Base-by-base conservation (phyloP, 768 basidiomycete genomes). In the Botryobasidium botryosum region DNA sequence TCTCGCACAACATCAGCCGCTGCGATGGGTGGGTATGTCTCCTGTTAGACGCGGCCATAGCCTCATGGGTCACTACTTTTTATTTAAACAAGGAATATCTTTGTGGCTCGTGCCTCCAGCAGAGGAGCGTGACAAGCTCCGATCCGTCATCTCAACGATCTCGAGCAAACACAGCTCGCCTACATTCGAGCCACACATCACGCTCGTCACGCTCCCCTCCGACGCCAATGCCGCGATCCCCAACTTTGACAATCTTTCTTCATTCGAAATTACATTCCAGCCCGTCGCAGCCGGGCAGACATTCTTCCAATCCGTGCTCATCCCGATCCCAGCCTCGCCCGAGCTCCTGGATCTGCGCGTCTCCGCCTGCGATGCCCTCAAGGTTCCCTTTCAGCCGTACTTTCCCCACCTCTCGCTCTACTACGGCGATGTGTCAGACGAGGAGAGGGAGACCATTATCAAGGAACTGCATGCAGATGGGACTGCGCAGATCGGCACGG, bases 341-440 rank as follows among this genome's bases (percentile, higher is more conserved):
- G 15, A 28, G 15, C 46, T 40, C 18, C n/a, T 35, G 27, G 23
- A 40, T 35, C 10, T 13, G 17, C 15, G n/a, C 35, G n/a, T 13
- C 32, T 5, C 29, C 17, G 12, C 13, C 12, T 13, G 21, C 25
- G 40, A 39, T 33, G 37, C 39, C 29, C 17, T 5, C 8, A 21
- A n/a, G 24, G 18, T 5, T 6, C 3, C 20, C 45, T 46, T 15
- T 25, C 29, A 48, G 31, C 40, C 40, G 3, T 51, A 32, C 20
- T 48, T 49, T 27, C 50, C 50, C 13, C 50, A 51, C 21, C 26
- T 51, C 8, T 51, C 50, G 10, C 50, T 51, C 26, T 48, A 49
- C 36, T 51, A 51, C 40, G 50, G 50, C 40, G 47, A 51, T 6
- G 24, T 39, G 10, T 15, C 47, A 5, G 24, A 36, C 37, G 50